phyloP scores from a whole-genome alignment of 306 rosid species.

The Herpetospermum pedunculosum region DNA sequence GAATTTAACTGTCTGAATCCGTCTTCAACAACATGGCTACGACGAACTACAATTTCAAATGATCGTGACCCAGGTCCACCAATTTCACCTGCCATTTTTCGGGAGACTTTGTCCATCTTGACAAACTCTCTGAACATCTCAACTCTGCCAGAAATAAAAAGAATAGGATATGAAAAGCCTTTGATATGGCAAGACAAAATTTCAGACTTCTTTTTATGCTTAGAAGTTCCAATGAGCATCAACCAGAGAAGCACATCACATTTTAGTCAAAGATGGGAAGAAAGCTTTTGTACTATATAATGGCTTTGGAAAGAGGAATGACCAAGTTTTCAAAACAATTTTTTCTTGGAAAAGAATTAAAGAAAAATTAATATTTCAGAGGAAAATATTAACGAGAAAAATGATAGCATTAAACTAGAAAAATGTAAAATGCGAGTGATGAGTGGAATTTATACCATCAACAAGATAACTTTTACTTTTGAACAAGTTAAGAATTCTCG shows the following conservation, averaged over 20 bases:
- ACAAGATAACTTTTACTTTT: background rate
- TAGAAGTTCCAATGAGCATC: background rate
- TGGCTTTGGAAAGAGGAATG: background rate
- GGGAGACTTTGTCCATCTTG: slow-evolving; percentile 83
- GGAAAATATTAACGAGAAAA: background rate
- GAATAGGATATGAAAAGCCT: slow-evolving; percentile 10
- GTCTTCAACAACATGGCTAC: slow-evolving; percentile 92
- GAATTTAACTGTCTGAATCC: slow-evolving; percentile 79
- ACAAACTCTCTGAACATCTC: slow-evolving; percentile 94
- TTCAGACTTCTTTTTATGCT: background rate
- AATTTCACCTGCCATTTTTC: slow-evolving; percentile 95
- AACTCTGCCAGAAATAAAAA: slow-evolving; percentile 47
- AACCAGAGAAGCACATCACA: background rate
- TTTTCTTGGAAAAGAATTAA: background rate
- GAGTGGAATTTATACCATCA: background rate
- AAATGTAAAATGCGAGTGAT: background rate
- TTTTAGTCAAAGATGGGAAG: background rate
- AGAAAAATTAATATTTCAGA: background rate
- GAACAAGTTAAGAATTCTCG: too few relatives aligned
- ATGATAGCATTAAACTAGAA: background rate
- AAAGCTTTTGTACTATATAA: background rate
- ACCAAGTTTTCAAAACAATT: background rate
- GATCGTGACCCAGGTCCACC: slow-evolving; percentile 75
- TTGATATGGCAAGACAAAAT: background rate
- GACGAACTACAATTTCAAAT: slow-evolving; percentile 62